A percentile compares a stretch with the other conserved stretches of the same genome.
Evolutionary conservation across 257 asterid species (phyloP).

Genomic region (Nemophila menziesii): DNA sequence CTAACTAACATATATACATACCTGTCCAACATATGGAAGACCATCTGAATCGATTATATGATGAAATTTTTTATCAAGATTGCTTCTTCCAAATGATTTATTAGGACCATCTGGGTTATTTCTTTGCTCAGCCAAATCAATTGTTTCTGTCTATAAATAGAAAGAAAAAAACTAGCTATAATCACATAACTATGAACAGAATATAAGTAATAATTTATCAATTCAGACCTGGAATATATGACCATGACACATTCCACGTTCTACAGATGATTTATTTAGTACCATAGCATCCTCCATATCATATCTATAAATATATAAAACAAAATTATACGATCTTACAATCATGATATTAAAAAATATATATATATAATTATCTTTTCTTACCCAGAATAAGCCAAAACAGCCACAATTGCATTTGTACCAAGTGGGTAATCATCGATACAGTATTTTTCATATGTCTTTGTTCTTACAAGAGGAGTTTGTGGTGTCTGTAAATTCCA

Average conservation of each 20-base stretch:
- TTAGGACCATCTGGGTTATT: constrained; percentile 32
- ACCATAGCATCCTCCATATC: constrained; percentile 99
- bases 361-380: constrained; percentile 1
- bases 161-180: constrained; percentile 7
- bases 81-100: constrained; percentile 62
- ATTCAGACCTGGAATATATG: constrained; percentile 61
- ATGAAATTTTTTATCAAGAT: constrained; percentile 47
- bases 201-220: too few relatives aligned
- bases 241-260: constrained; percentile 94
- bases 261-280: constrained; percentile 89
- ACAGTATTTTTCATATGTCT: constrained; percentile 67
- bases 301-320: constrained; percentile 39
- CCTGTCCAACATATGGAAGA: constrained; percentile 96
- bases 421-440: constrained; percentile 87
- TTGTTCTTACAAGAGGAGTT: constrained; percentile 92
- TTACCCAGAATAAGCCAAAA: constrained; percentile 97
- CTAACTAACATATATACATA: constrained; percentile 14
- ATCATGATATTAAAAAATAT: neutral
- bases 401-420: constrained; percentile 96
- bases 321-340: constrained; percentile 14
- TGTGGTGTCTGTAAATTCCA: constrained; percentile 74
- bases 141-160: constrained; percentile 75
- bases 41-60: constrained; percentile 77
- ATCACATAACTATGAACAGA: neutral
- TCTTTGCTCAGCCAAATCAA: constrained; percentile 60